These are phyloP conservation scores for Penicillium odoratum DNA, from an alignment of 495 filamentous ascomycete species.

Conservation along the genomic window DNA sequence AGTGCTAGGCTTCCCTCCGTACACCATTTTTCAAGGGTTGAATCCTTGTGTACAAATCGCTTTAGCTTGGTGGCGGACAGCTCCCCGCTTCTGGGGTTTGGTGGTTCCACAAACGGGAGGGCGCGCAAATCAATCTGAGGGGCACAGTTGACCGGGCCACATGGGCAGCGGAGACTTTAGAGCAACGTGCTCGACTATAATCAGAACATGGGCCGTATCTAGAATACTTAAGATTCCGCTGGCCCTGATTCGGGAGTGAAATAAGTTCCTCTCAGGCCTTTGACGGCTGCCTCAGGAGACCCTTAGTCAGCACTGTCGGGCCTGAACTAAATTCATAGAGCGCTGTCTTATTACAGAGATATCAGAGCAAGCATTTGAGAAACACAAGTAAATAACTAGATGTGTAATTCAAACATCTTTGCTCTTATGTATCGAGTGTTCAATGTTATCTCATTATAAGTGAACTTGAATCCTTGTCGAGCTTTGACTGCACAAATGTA, in stretches of 20 bases:
- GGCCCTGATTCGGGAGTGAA: neutral
- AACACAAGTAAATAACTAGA: too few species aligned
- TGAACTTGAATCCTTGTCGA: too few species aligned
- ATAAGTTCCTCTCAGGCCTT: neutral
- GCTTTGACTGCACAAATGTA: too few species aligned
- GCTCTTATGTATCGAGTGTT: too few species aligned
- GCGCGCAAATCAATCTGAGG: neutral
- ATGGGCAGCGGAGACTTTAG: neutral
- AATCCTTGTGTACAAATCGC: neutral
- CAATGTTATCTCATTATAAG: too few species aligned
- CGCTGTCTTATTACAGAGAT: neutral
- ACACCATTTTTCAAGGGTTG: slow-evolving; percentile 39
- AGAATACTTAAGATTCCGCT: neutral
- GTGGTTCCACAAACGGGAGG: neutral
- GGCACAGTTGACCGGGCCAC: neutral
- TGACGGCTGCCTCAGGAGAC: neutral
- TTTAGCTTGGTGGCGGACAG: slow-evolving; percentile 1
- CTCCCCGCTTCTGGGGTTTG: neutral
- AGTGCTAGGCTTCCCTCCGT: slow-evolving; percentile 47
- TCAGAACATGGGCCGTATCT: neutral
- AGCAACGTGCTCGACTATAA: neutral
- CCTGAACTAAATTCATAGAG: neutral
- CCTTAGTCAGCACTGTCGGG: neutral
- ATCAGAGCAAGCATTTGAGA: too few species aligned
- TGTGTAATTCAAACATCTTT: too few species aligned